phyloP scores from a whole-genome alignment of 441 rosid genomes.

The Corymbia citriodora region DNA sequence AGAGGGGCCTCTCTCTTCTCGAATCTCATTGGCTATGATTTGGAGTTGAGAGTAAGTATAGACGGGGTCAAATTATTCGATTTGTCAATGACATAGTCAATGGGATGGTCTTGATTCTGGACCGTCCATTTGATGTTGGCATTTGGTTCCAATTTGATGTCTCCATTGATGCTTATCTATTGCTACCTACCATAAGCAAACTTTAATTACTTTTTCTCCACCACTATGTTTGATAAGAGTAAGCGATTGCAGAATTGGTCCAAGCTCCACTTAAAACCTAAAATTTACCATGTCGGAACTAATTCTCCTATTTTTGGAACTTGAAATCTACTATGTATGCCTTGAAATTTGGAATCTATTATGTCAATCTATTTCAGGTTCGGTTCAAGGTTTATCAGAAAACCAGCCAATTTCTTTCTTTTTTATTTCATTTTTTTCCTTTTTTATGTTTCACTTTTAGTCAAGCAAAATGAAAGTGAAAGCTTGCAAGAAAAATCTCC shows the following conservation, averaged over 20 bases:
- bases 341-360: fast-evolving
- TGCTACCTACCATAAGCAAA: not conserved
- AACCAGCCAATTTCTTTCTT: fast-evolving
- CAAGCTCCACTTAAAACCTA: not conserved
- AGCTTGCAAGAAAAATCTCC: not conserved
- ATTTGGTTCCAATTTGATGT: not conserved
- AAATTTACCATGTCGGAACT: fast-evolving
- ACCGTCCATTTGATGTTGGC: not conserved
- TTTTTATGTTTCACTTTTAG: not conserved
- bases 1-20: not conserved
- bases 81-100: not conserved
- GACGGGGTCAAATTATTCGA: not conserved
- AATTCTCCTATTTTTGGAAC: not conserved
- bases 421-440: not conserved
- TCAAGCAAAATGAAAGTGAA: not conserved
- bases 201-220: not conserved
- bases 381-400: fast-evolving
- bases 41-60: not conserved
- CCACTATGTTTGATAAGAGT: fast-evolving
- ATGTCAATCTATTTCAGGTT: fast-evolving
- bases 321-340: fast-evolving
- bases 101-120: not conserved
- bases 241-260: fast-evolving
- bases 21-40: not conserved
- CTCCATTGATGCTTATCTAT: not conserved